A percentile compares a stretch with the other conserved stretches of the same genome.
phyloP scores from a whole-genome alignment of 768 basidiomycete genomes.

The Pleurotus sapidus region DNA sequence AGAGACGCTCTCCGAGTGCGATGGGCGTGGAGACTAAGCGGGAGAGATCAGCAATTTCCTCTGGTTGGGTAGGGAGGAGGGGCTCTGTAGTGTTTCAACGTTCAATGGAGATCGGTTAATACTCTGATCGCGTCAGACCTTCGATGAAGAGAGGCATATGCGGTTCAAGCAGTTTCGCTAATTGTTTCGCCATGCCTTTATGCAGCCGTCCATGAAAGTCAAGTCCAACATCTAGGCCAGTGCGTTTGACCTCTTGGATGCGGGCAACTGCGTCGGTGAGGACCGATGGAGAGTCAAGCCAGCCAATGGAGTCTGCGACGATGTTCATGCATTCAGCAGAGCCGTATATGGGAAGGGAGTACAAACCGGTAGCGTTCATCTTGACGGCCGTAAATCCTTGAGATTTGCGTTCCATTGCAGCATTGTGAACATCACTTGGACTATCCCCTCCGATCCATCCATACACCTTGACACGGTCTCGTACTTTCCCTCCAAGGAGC shows the following conservation, averaged over 20 bases:
- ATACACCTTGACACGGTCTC: constrained; percentile 56
- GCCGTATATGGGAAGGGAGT: not conserved
- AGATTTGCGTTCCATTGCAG: constrained; percentile 49
- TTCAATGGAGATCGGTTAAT: too few species aligned
- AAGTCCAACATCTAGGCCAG: constrained; percentile 63
- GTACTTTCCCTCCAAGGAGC: constrained; percentile 67
- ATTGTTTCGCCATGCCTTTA: constrained; percentile 67
- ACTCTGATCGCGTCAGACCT: constrained; percentile 24
- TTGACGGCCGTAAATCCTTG: constrained; percentile 72
- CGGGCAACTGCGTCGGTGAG: constrained; percentile 51
- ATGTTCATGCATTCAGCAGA: not conserved
- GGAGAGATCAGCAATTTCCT: constrained; percentile 60
- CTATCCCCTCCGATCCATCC: constrained; percentile 58
- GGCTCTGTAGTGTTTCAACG: constrained; percentile 35
- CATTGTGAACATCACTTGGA: constrained; percentile 50
- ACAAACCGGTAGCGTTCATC: constrained; percentile 63
- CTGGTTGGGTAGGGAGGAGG: constrained; percentile 44
- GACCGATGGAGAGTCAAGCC: constrained; percentile 59
- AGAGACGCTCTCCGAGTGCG: constrained; percentile 60
- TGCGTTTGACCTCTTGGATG: constrained; percentile 45
- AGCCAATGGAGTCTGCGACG: constrained; percentile 33
- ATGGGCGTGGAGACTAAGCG: constrained; percentile 56
- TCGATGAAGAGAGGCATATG: constrained; percentile 65
- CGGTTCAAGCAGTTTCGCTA: constrained; percentile 58
- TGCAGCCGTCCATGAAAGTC: constrained; percentile 74